Base-by-base conservation (phyloP, 345 rosid species). In the Pistacia vera region DNA sequence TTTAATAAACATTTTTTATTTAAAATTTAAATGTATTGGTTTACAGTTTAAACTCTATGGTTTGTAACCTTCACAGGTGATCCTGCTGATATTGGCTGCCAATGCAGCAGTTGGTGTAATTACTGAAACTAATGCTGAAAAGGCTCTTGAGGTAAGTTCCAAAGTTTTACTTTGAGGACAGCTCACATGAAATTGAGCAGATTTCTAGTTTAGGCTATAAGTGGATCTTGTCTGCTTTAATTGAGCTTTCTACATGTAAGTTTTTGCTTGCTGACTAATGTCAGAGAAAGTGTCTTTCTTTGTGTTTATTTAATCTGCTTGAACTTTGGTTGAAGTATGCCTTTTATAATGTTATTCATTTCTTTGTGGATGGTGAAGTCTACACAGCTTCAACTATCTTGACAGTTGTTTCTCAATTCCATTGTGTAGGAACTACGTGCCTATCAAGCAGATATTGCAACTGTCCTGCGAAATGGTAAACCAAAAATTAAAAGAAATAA, bases 41-140 rank as follows among this genome's bases (percentile, higher is more conserved):
- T 51, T 63, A 6, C 30, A 48, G 54, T 49, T 49, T 10, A 9
- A 49, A 54, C 46, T 66, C 2, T 20, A 61, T 78, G 20, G 36
- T 64, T 74, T 73, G 59, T 68, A 41, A 22, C 57, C 30, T 76
- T 56, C 60, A 56, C 88, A 96, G 98, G 99, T 96, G 62, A 96
- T 96, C 81, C 85, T 96, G 67, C 82, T 96, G 83, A 93, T 96
- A 87, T 86, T 96, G 88, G 99, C 98, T 82, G 99, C 98, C 85
- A 96, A 96, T 91, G 98, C 99, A 55, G 95, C 98, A 2, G 99
- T 96, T 11, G 98, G 98, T 62, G 97, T 96, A 66, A 96, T 96
- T 68, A 96, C 99, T 10, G 99, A 93, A 89, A 96, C 99, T 61
- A 96, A 96, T 90, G 99, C 98, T 55, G 99, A 96, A 85, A 96